Base-by-base conservation (phyloP, 1,139 yeast genomes). In the Eremothecium gossypii region DNA sequence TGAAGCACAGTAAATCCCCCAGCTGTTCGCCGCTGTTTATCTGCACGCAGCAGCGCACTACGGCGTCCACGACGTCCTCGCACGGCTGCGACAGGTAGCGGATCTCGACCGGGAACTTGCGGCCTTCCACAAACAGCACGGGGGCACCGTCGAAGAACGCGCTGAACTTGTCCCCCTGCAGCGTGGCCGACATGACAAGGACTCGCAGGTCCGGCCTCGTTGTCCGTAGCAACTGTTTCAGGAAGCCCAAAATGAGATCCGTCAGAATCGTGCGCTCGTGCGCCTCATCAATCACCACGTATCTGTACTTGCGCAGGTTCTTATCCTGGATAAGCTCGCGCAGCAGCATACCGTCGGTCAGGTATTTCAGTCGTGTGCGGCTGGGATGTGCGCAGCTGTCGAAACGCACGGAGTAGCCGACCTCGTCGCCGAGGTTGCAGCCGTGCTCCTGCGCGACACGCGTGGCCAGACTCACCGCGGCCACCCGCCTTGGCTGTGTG, bases 401-500 rank as follows among this genome's bases (percentile, higher is more conserved):
- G 58, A 91, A 91, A 57, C 99, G 73, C 37, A 91, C 97, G 45
- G 95, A 82, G 65, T 86, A 91, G 47, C 99, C 98, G n/a, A 91
- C 95, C 45, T 76, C 79, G 29, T 73, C 73, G 9, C 98, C 98
- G 8, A 91, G 61, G 10, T 60, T 61, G 48, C 84, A 76, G 0
- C 95, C 96, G 55, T 74, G 72, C 61, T 91, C 98, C 53, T 85
- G 89, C 17, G 96, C 78, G 2, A 91, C 98, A 65, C 98, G 80
- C 23, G 83, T 76, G 0, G 98, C 98, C 58, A 91, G 71, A 47
- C 87, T 87, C 39, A 93, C 86, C 1, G 98, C 98, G 1, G 98
- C 98, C 30, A 91, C 98, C 59, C 98, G 75, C 66, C 98, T 79
- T 2, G 98, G 98, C 65, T 91, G 98, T 0, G 98, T 91, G 7